Evolutionary conservation across 768 basidiomycete species (phyloP).

Genomic region (Mycena vulgaris): DNA sequence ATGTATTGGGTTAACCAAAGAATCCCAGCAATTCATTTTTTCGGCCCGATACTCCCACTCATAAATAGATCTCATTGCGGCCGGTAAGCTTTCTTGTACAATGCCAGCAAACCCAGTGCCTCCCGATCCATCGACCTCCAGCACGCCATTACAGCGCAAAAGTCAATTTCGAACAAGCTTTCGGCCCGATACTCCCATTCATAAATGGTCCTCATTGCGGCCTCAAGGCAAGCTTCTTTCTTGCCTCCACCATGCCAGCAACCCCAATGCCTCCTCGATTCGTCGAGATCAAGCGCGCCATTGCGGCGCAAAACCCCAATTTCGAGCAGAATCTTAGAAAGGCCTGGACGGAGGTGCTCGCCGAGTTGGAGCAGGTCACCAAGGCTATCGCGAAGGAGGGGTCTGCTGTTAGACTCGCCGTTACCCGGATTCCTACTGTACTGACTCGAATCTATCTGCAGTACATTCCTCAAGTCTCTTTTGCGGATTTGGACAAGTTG

Average conservation of each 20-base stretch:
- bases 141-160: no score
- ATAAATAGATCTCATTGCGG: no score
- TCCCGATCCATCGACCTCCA: no score
- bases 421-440: not conserved
- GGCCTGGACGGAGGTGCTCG: constrained; percentile 66
- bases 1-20: no score
- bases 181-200: constrained; percentile 7
- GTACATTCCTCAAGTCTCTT: constrained; percentile 68
- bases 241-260: constrained; percentile 4
- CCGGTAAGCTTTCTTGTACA: no score
- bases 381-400: constrained; percentile 57
- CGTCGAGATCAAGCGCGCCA: constrained; percentile 28
- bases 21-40: no score
- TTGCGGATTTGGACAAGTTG: constrained; percentile 61
- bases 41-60: no score
- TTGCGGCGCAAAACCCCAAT: constrained; percentile 47
- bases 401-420: constrained; percentile 50
- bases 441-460: constrained; percentile 38
- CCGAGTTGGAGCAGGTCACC: constrained; percentile 57
- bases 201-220: constrained; percentile 7
- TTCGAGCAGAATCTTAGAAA: constrained; percentile 56
- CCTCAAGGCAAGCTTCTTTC: constrained; percentile 10
- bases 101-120: no score
- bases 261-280: constrained; percentile 31
- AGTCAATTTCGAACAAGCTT: no score